A percentile compares a stretch with the other conserved stretches of the same genome.
These are phyloP conservation scores for Fusarium illudens DNA, from an alignment of 2,329 filamentous ascomycete species.

Conservation along the genomic window DNA sequence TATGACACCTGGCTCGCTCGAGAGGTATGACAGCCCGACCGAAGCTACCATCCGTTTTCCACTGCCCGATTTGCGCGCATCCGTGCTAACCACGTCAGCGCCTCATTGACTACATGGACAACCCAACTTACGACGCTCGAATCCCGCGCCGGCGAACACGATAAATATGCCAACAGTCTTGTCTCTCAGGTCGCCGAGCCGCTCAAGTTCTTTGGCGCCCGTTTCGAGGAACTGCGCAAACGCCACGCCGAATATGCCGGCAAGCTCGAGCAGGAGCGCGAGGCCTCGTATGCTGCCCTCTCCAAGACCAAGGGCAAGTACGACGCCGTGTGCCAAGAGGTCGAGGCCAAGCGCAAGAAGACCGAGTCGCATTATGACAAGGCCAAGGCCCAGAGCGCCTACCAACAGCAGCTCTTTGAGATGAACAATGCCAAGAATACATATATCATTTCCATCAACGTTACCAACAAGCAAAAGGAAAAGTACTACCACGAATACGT, in stretches of 20 bases:
- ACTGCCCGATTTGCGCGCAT: neutral
- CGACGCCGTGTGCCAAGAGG: constrained; percentile 90
- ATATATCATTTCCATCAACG: constrained; percentile 95
- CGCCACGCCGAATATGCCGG: constrained; percentile 87
- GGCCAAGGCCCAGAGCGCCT: constrained; percentile 87
- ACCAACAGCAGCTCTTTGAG: constrained; percentile 89
- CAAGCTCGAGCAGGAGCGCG: constrained; percentile 89
- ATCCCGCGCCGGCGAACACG: constrained; percentile 86
- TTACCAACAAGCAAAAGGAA: constrained; percentile 97
- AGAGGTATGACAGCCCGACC: constrained; percentile 66
- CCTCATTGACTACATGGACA: constrained; percentile 96
- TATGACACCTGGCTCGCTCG: constrained; percentile 93
- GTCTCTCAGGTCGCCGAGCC: constrained; percentile 85
- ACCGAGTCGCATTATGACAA: constrained; percentile 95
- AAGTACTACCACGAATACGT: constrained; percentile 98
- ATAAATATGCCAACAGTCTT: constrained; percentile 81
- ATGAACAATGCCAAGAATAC: constrained; percentile 99
- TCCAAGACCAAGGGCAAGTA: constrained; percentile 94
- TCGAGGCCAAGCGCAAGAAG: constrained; percentile 95
- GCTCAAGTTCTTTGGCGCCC: constrained; percentile 74
- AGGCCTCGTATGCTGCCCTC: constrained; percentile 82
- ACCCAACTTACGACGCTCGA: constrained; percentile 93
- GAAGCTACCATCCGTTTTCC: neutral
- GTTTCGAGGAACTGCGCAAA: constrained; percentile 93
- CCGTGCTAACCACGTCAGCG: constrained; percentile 60